Evolutionary conservation across 106 monocot genomes (phyloP), one percentile per base, ranked within the genome.

Genomic region (Dioscorea zingiberensis): DNA sequence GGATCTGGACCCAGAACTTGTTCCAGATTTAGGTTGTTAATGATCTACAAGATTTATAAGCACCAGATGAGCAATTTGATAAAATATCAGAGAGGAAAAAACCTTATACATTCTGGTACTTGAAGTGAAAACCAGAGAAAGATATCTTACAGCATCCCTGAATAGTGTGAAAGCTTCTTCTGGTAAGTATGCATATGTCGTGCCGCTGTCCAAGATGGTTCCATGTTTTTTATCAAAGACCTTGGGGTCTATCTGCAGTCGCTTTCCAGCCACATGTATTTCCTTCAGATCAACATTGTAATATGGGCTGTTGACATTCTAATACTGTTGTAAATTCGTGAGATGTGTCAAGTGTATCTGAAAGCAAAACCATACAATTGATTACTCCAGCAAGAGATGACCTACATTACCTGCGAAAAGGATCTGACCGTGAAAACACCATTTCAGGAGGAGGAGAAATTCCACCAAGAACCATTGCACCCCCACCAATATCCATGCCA

Each of bases 181-280:
- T 38, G 95, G 95, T 65, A 97, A 69, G 63, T 97, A 97, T 48
- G 95, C 88, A 79, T 85, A 91, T 51, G 95, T 97, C 3, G 95
- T 97, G n/a, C 95, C 95, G 74, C 95, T 97, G 73, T 97, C 95
- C 80, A 97, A 78, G 49, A 97, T 66, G 63, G 95, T 91, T 54
- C 95, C 95, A 67, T 91, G 81, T 60, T 74, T 81, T 27, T 74
- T 58, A 66, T 97, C 70, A 69, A 97, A 97, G 2, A 88, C 67
- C 58, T 56, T 83, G 2, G 88, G 68, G 28, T 91, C 69, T 68
- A 97, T 63, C 9, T 55, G 76, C 79, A 97, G 64, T 13, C 74
- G 55, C 62, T 81, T 77, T 62, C 91, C 95, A 47, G 78, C 83
- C 21, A 97, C 85, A 59, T 76, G 83, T 75, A 97, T 79, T 70